A percentile compares a stretch with the other conserved stretches of the same genome.
Evolutionary conservation across 2,329 filamentous ascomycete species (phyloP).

Genomic region (Byssochlamys sp.): DNA sequence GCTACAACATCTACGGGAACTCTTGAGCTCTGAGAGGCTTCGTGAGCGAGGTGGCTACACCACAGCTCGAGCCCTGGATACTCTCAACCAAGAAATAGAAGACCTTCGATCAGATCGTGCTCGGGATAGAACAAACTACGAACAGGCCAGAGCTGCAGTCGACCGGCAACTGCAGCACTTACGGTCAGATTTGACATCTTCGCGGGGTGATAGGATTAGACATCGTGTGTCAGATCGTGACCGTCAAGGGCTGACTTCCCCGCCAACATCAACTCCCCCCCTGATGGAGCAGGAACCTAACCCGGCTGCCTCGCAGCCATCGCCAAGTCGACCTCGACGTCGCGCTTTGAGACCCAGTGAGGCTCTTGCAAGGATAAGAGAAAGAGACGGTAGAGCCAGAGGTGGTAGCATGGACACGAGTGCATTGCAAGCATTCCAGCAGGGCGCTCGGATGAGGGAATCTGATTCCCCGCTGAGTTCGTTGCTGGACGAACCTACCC

Average conservation of each 20-base stretch:
- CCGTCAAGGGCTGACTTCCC: constrained; percentile 6
- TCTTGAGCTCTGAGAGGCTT: constrained; percentile 27
- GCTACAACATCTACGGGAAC: constrained; percentile 29
- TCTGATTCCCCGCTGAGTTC: constrained; percentile 12
- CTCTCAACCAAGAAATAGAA: constrained; percentile 31
- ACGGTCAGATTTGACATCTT: constrained; percentile 7
- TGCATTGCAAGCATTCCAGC: constrained; percentile 5
- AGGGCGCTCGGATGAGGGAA: constrained; percentile 11
- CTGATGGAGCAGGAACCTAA: constrained; percentile 11
- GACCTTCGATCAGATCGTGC: constrained; percentile 19
- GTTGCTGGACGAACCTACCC: constrained; percentile 17
- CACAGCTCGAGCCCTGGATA: constrained; percentile 26
- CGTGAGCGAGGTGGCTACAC: constrained; percentile 19
- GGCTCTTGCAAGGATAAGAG: constrained; percentile 10
- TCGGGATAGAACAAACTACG: constrained; percentile 15
- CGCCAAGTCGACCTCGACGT: constrained; percentile 12
- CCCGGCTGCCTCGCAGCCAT: constrained; percentile 7
- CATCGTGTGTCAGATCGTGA: constrained; percentile 7
- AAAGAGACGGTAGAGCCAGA: constrained; percentile 4
- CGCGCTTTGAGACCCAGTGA: constrained; percentile 18
- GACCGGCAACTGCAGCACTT: constrained; percentile 18
- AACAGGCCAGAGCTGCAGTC: constrained; percentile 16
- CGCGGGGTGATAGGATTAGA: constrained; percentile 8
- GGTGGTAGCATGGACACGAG: constrained; percentile 5
- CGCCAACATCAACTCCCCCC: constrained; percentile 7